These are phyloP conservation scores for Cajanus cajan DNA, from an alignment of 306 rosid species.

Conservation along the genomic window DNA sequence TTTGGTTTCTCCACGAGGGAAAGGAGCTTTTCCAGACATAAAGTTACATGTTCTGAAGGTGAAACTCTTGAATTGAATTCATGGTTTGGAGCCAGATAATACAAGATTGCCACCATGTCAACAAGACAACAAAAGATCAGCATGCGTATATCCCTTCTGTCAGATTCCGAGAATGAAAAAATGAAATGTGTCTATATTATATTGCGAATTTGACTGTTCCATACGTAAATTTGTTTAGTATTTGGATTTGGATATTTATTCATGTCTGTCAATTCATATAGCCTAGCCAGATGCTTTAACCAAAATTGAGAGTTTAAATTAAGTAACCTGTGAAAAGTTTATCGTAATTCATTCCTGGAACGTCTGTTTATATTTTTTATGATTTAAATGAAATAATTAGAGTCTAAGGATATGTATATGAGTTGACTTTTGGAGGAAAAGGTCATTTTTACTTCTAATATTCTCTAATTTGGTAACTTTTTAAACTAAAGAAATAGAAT, in stretches of 20 bases:
- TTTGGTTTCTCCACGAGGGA: constrained; percentile 1
- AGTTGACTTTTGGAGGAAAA: not conserved
- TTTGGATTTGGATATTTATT: not conserved
- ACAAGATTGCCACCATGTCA: not conserved
- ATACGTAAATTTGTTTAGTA: not conserved
- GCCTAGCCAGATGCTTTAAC: not conserved
- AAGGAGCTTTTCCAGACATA: constrained; percentile 10
- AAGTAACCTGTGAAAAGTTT: not conserved
- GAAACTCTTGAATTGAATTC: not conserved
- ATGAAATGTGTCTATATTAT: not conserved
- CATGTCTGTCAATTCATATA: not conserved
- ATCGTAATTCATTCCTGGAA: not conserved
- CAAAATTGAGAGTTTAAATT: not conserved
- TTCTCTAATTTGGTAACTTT: too few species aligned
- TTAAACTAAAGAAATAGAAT: too few species aligned
- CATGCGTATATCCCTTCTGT: not conserved
- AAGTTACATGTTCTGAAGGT: constrained; percentile 1
- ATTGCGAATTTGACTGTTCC: not conserved
- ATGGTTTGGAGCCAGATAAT: constrained; percentile 1
- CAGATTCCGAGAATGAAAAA: not conserved
- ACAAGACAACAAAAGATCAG: not conserved
- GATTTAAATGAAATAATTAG: not conserved
- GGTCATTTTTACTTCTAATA: not conserved
- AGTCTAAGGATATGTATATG: not conserved
- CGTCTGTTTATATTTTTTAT: not conserved